Base-by-base conservation (phyloP, 2,329 filamentous ascomycete species). In the Botryotinia globosa region DNA sequence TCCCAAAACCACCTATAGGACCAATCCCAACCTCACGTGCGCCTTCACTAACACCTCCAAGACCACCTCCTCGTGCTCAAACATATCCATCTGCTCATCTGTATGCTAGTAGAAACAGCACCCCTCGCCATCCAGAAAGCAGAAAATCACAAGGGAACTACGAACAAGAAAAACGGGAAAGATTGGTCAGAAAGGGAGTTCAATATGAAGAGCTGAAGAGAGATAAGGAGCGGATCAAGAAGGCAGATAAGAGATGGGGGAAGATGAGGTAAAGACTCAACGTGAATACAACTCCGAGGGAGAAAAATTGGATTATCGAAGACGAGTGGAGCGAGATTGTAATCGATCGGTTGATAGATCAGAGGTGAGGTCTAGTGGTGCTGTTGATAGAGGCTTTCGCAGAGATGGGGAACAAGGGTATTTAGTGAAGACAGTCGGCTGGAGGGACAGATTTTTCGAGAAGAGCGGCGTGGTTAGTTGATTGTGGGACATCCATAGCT, bases 251-350 rank as follows among this genome's bases (percentile, higher is more conserved):
- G 5, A 29, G 3, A 8, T 16, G 51, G 12, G 7, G 7, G n/a
- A 18, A 29, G 6, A 4, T 3, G n/a, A 54, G 14, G 5, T 4
- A 29, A 29, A 18, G 14, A 16, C 9, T 56, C 3, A 56, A 56
- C 6, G 6, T 9, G 0, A 29, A 56, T 18, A 9, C 6, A 1
- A 9, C 14, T 9, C 6, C 0, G n/a, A 18, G 12, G 8, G 8
- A 8, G 51, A 16, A 18, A 16, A 29, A 18, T 32, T 2, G 0
- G 14, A 56, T 29, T 29, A 29, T 56, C n/a, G 3, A 56, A 56
- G 7, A 18, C 51, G 51, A 56, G 18, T 18, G 7, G 14, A 56
- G n/a, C 6, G 6, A n/a, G n/a, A 32, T 56, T 6, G 12, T 9
- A 29, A 56, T 18, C 25, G n/a, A 8, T n/a, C 16, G 51, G 14